A percentile compares a stretch with the other conserved stretches of the same genome.
These are phyloP conservation scores for Solanum hybrid DNA, from an alignment of 305 asterid genomes.

Conservation along the genomic window DNA sequence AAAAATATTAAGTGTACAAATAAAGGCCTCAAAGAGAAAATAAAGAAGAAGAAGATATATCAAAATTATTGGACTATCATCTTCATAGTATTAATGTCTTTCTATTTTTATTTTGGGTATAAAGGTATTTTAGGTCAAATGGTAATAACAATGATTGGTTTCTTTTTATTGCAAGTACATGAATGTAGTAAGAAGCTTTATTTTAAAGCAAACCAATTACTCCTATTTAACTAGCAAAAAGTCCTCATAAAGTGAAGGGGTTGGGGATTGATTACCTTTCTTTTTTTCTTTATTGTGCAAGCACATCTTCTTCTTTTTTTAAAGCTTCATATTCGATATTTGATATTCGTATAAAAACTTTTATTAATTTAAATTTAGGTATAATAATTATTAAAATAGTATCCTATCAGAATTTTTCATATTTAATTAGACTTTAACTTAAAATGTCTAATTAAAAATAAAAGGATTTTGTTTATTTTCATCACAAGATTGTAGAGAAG, in stretches of 20 bases:
- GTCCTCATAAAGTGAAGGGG: not conserved
- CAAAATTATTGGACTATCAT: not conserved
- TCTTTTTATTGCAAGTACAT: not conserved
- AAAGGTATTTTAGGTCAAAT: not conserved
- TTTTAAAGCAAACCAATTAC: not conserved
- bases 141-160: not conserved
- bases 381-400: not conserved
- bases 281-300: not conserved
- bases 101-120: not conserved
- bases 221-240: not conserved
- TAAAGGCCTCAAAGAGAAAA: too few species aligned
- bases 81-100: not conserved
- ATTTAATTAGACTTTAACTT: fast-evolving
- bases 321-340: too few species aligned
- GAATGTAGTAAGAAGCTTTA: conserved; percentile 1
- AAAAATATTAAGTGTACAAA: too few species aligned
- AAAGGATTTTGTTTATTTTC: not conserved
- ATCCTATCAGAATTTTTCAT: not conserved
- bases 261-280: too few species aligned
- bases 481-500: fast-evolving
- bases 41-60: not conserved
- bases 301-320: too few species aligned
- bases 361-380: not conserved
- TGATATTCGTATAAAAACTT: fast-evolving
- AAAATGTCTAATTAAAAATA: not conserved